Evolutionary conservation across 1,284 basidiomycete species (phyloP).

Genomic region (Fomes fomentarius): DNA sequence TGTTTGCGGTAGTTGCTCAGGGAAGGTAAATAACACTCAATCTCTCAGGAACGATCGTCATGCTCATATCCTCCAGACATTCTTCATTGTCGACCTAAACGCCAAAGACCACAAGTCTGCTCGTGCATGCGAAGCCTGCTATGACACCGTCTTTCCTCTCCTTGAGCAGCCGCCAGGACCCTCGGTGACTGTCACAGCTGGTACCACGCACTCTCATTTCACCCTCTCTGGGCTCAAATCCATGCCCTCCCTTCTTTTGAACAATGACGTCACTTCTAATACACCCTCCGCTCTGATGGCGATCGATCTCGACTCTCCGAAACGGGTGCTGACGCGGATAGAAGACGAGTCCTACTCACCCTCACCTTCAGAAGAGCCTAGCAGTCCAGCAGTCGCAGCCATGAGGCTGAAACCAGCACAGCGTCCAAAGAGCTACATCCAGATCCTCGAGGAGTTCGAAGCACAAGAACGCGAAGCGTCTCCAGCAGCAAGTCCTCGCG

Average conservation of each 20-base stretch:
- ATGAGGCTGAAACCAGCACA: slow-evolving; percentile 41
- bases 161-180: slow-evolving; percentile 40
- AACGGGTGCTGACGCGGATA: slow-evolving; percentile 28
- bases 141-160: slow-evolving; percentile 83
- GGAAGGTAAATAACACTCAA: slow-evolving; percentile 53
- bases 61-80: slow-evolving; percentile 54
- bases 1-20: slow-evolving; percentile 85
- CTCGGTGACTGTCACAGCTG: slow-evolving; percentile 19
- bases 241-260: slow-evolving; percentile 52
- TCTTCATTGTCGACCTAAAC: slow-evolving; percentile 69
- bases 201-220: slow-evolving; percentile 35
- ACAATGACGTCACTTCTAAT: slow-evolving; percentile 25
- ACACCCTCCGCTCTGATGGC: slow-evolving; percentile 47
- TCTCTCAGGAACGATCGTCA: not conserved
- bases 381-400: slow-evolving; percentile 32
- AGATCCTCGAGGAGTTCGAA: slow-evolving; percentile 70
- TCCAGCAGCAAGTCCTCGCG: slow-evolving; percentile 29
- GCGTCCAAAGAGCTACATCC: slow-evolving; percentile 63
- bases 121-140: slow-evolving; percentile 85
- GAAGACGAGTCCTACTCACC: slow-evolving; percentile 21
- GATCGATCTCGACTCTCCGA: slow-evolving; percentile 38
- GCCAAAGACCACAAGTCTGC: slow-evolving; percentile 64
- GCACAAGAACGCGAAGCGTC: slow-evolving; percentile 36
- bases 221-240: slow-evolving; percentile 52
- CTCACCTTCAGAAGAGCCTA: slow-evolving; percentile 22